Base-by-base conservation (phyloP, 176 grass and related monocot genomes). In the Thalia dealbata region DNA sequence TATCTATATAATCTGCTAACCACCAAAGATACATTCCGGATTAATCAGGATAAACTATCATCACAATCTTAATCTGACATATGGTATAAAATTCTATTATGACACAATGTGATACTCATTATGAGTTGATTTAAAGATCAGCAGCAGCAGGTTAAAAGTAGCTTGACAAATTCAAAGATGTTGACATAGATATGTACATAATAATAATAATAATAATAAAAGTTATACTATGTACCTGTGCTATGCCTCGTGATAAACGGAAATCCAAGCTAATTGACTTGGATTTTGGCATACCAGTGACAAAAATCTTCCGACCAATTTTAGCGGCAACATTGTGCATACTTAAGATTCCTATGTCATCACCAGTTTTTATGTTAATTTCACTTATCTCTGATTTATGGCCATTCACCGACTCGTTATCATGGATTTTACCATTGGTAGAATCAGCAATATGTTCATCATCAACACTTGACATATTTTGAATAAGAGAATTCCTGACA, bases 241-340 rank as follows among this genome's bases (percentile, higher is more conserved):
- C 87, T 81, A 97, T 97, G 79, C 95, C 95, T 79, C 90, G 75
- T 64, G 95, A 97, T 73, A 97, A 85, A 66, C 95, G 74, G 67
- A 97, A 86, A 92, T 97, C 90, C 83, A 97, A 90, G 81, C 95
- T 92, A 78, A 97, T 92, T 3, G 89, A 90, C 84, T 96, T 96
- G 61, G 87, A 82, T 74, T 86, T 97, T 69, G 87, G 84, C 27
- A 84, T 77, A 81, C 92, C 90, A 2, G 89, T 83, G 82, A 88
- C 81, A 81, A 92, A 90, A 46, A 97, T 21, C 74, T 81, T 81
- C 82, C 75, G 67, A 75, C 90, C 83, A 12, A 83, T 62, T 61
- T 85, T 67, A 48, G 86, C 83, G 18, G 65, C 79, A 61, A 88
- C 89, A 73, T 55, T 69, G 18, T 71, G 65, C 66, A 41, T 63